Evolutionary conservation across 108 stramenopile species (phyloP), one percentile per base, ranked within the genome.

Genomic region (Schizochytrium sp.): DNA sequence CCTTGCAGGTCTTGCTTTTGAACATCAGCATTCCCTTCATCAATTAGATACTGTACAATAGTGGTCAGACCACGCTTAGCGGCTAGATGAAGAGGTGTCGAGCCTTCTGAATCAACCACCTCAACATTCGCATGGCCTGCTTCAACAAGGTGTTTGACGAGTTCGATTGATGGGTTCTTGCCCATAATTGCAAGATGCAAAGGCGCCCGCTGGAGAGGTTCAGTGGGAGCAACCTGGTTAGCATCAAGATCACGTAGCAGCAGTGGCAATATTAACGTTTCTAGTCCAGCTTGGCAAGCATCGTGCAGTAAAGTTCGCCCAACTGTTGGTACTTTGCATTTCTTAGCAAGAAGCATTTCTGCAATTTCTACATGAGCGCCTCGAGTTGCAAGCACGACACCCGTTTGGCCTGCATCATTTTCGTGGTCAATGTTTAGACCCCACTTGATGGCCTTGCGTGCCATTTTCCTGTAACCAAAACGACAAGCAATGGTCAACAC

Each of bases 401-500:
- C 76, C 0, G 76, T 19, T 42, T 55, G 15, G 15, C 76, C 3
- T 0, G 76, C 47, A 40, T 83, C 76, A 28, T 83, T 83, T 1
- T 83, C 53, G 76, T 83, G 76, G 47, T 83, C 53, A 1, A 83
- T 49, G 53, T 83, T 53, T n/a, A 83, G 76, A 5, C 53, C 53
- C 76, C 76, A 83, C 76, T 83, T 83, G 76, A 83, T 49, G 53
- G 50, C 47, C 47, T 83, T 83, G 5, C 53, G 47, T 53, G 55
- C 76, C 13, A 83, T 17, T 50, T 83, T 83, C 7, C 53, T 17
- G 28, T 83, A 55, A 38, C 76, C 76, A 3, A 55, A 55, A 7
- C 76, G 76, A 28, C 76, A 83, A 8, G 76, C 76, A 10, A 83
- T 55, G 50, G 76, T 83, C n/a, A 83, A 40, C 8, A 83, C 76